These are phyloP conservation scores for Globisporangium yorkense DNA, from an alignment of 352 stramenopile species.

Conservation along the genomic window DNA sequence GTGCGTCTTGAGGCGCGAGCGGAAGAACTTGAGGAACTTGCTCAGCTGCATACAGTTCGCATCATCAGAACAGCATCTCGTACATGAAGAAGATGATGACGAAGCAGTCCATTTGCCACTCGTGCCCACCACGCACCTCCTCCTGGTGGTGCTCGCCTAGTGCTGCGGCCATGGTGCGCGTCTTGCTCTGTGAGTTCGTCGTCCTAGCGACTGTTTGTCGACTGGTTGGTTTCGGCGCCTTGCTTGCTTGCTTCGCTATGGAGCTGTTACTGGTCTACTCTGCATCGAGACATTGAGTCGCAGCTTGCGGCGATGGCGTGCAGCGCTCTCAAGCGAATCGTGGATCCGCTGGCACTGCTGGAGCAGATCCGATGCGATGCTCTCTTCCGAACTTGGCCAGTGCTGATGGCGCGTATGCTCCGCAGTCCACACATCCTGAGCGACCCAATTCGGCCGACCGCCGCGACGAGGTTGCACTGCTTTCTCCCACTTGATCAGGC, in stretches of 20 bases:
- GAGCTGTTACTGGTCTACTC: constrained; percentile 4
- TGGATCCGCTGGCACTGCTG: constrained; percentile 17
- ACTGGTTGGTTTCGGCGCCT: not conserved
- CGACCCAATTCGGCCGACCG: constrained; percentile 15
- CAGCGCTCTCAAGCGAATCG: constrained; percentile 10
- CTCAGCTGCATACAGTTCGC: constrained; percentile 25
- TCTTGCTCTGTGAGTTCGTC: not conserved
- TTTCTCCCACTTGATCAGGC: constrained; percentile 19
- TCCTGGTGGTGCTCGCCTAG: constrained; percentile 56
- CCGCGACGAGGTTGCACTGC: not conserved
- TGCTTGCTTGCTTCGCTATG: not conserved
- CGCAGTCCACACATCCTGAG: constrained; percentile 13
- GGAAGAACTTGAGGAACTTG: constrained; percentile 87
- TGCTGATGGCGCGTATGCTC: constrained; percentile 11
- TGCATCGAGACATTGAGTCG: not conserved
- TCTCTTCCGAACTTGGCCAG: not conserved
- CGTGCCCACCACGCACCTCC: constrained; percentile 29
- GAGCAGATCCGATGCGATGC: constrained; percentile 8
- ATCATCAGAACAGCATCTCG: not conserved
- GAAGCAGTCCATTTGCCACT: not conserved
- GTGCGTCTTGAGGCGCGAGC: constrained; percentile 63
- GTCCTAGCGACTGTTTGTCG: not conserved
- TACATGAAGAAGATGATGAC: not conserved
- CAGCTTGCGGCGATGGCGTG: not conserved
- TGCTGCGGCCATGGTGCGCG: constrained; percentile 11